Conservation (phyloP, 805 yeast species). For the Torulaspora microellipsoides region DNA sequence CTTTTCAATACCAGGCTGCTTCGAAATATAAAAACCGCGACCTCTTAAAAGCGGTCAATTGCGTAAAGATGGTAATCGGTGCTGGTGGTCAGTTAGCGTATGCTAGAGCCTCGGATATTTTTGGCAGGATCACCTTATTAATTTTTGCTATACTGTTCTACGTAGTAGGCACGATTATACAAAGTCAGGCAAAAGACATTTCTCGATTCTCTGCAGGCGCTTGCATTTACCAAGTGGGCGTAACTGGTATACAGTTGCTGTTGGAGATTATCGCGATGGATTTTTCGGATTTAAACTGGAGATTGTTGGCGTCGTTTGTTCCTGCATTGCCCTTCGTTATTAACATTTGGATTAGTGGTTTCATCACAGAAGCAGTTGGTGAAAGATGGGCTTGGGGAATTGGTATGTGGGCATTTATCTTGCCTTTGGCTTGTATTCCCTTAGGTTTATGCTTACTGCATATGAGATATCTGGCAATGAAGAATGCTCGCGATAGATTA, state of each 20-base stretch:
- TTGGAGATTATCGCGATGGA: slow-evolving; percentile 56
- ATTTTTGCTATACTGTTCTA: slow-evolving; percentile 44
- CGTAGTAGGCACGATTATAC: slow-evolving; percentile 51
- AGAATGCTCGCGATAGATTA: slow-evolving; percentile 36
- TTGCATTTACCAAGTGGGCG: slow-evolving; percentile 44
- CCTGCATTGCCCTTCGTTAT: slow-evolving; percentile 66
- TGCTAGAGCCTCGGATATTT: slow-evolving; percentile 51
- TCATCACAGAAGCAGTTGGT: slow-evolving; percentile 39
- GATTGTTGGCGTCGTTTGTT: slow-evolving; percentile 53
- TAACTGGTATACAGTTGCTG: slow-evolving; percentile 52
- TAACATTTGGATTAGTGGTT: slow-evolving; percentile 67
- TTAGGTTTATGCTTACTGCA: slow-evolving; percentile 43
- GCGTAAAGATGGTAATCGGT: slow-evolving; percentile 50
- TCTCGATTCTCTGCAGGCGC: slow-evolving; percentile 53
- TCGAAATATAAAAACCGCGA: slow-evolving; percentile 46
- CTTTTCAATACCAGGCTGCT: slow-evolving; percentile 46
- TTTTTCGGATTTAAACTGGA: slow-evolving; percentile 59
- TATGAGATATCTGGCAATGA: slow-evolving; percentile 44
- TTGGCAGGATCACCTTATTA: slow-evolving; percentile 49
- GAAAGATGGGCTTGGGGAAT: slow-evolving; percentile 48
- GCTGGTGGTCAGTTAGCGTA: slow-evolving; percentile 58
- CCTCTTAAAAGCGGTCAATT: slow-evolving; percentile 46
- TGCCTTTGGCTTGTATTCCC: slow-evolving; percentile 50
- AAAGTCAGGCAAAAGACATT: slow-evolving; percentile 48
- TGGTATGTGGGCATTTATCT: slow-evolving; percentile 57